Conservation (phyloP, 441 rosid genomes). For the Bocquillonia castaneifolia region DNA sequence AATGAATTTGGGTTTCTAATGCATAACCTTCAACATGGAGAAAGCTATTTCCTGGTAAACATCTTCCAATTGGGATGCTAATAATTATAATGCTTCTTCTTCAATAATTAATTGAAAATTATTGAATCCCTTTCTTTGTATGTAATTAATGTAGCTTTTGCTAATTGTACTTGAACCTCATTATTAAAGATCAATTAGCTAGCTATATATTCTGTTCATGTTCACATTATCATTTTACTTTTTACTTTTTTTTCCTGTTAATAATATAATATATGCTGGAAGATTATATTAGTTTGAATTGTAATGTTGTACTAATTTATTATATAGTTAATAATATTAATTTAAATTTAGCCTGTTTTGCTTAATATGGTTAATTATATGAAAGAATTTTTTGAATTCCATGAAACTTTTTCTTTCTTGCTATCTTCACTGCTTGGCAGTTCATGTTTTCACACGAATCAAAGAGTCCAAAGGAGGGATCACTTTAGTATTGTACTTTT, state of each 20-base stretch:
- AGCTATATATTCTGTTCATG: neutral
- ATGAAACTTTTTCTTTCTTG: slow-evolving; percentile 14
- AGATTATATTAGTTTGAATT: neutral
- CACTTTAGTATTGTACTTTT: slow-evolving; percentile 18
- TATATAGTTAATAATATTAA: slow-evolving; percentile 1
- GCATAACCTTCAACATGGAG: slow-evolving; percentile 82
- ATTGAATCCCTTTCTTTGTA: neutral
- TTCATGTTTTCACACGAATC: neutral
- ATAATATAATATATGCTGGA: neutral
- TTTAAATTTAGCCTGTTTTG: slow-evolving; percentile 2
- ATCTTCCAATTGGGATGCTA: neutral
- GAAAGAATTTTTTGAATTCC: slow-evolving; percentile 33
- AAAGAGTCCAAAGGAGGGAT: slow-evolving; percentile 18
- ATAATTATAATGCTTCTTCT: too few species aligned
- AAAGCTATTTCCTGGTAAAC: slow-evolving; percentile 89
- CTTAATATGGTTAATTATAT: slow-evolving; percentile 23
- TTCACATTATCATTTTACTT: neutral
- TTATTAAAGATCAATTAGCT: too few species aligned
- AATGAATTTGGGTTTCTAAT: slow-evolving; percentile 72
- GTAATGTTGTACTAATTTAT: slow-evolving; percentile 16
- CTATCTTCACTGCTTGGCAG: slow-evolving; percentile 3
- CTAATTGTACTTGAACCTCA: neutral
- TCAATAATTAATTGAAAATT: too few species aligned
- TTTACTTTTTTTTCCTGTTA: neutral
- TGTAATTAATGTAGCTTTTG: neutral